These are phyloP conservation scores for Cladorrhinum samala DNA, from an alignment of 495 filamentous ascomycete species.

Conservation along the genomic window DNA sequence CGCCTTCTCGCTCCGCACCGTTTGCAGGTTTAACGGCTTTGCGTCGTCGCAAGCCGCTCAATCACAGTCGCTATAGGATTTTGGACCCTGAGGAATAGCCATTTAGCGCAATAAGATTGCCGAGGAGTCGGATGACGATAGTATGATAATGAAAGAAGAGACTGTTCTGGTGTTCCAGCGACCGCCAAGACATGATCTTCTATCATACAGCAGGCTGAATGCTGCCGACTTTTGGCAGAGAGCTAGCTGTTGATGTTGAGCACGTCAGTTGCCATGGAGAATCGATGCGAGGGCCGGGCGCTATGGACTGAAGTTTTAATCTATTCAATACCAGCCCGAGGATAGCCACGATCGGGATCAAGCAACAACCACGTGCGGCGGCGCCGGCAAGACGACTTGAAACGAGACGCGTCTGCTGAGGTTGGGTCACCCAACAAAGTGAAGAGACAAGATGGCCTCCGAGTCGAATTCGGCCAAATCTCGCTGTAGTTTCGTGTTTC, in stretches of 20 bases:
- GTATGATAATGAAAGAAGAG: too few relatives aligned
- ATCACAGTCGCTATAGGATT: neutral
- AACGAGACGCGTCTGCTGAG: constrained; percentile 7
- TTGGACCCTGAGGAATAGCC: neutral
- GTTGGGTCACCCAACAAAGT: neutral
- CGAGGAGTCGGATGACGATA: neutral
- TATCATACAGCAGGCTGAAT: too few relatives aligned
- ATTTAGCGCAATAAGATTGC: neutral
- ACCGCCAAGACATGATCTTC: neutral
- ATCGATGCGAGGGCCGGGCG: constrained; percentile 2
- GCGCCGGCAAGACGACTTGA: constrained; percentile 10
- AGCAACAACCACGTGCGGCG: constrained; percentile 12
- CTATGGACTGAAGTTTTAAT: constrained; percentile 23
- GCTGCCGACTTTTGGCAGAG: too few relatives aligned
- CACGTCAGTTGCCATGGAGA: neutral
- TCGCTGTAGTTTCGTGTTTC: constrained; percentile 3
- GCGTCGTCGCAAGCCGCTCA: constrained; percentile 1
- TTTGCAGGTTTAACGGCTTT: neutral
- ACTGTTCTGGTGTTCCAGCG: too few relatives aligned
- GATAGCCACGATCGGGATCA: constrained; percentile 21
- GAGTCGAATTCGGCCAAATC: constrained; percentile 2
- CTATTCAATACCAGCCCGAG: constrained; percentile 23
- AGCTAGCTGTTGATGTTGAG: neutral
- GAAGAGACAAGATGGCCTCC: neutral
- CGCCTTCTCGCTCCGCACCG: neutral